phyloP scores from a whole-genome alignment of 805 yeast genomes.

The Saitoella complicata region DNA sequence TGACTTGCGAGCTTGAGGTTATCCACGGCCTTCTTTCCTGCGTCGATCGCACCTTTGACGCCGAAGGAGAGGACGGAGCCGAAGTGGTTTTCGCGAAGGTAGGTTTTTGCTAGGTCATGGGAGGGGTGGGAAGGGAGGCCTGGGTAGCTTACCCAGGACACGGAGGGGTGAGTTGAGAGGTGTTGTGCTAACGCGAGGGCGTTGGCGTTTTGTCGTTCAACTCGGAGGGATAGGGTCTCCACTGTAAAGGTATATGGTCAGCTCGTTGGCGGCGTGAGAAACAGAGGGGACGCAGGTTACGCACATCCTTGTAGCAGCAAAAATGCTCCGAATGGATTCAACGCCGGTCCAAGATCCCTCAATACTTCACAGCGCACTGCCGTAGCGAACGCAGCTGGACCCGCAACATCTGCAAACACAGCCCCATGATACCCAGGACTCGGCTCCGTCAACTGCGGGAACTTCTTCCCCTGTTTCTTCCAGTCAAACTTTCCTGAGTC shows the following conservation, averaged over 20 bases:
- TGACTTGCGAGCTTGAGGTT: slow-evolving; percentile 70
- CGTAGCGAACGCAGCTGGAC: slow-evolving; percentile 56
- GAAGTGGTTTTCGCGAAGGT: slow-evolving; percentile 51
- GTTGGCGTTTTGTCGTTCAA: slow-evolving; percentile 78
- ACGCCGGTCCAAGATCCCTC: slow-evolving; percentile 82
- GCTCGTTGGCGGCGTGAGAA: not conserved
- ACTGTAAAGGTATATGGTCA: slow-evolving; percentile 16
- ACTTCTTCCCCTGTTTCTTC: slow-evolving; percentile 67
- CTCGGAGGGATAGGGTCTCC: slow-evolving; percentile 85
- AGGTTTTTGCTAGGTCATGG: slow-evolving; percentile 71
- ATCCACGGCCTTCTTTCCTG: slow-evolving; percentile 73
- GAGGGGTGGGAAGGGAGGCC: slow-evolving; percentile 68
- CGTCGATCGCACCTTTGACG: slow-evolving; percentile 48
- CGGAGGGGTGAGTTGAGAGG: slow-evolving; percentile 55
- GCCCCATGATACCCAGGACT: slow-evolving; percentile 90
- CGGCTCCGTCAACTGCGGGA: slow-evolving; percentile 83
- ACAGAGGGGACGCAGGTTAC: not conserved
- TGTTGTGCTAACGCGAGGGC: slow-evolving; percentile 65
- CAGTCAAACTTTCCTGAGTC: slow-evolving; percentile 92
- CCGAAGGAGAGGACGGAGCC: slow-evolving; percentile 88
- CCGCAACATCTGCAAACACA: slow-evolving; percentile 65
- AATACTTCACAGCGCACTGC: slow-evolving; percentile 70
- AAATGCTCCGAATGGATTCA: slow-evolving; percentile 81
- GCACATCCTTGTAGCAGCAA: slow-evolving; percentile 60
- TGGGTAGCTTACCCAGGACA: slow-evolving; percentile 81